phyloP scores from a whole-genome alignment of 1,284 basidiomycete genomes.

The Microbotryum intermedium region DNA sequence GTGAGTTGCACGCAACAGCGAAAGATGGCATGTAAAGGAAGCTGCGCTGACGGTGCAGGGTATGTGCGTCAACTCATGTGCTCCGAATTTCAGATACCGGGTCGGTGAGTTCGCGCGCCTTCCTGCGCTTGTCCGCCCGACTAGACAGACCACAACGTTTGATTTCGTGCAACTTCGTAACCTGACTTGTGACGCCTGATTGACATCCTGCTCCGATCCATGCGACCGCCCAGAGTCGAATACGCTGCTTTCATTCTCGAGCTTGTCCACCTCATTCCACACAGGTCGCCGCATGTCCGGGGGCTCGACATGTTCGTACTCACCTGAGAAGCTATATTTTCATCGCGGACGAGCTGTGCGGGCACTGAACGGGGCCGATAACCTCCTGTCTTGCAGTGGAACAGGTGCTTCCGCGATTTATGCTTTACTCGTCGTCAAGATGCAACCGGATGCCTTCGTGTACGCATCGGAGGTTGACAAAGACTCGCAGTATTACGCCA shows the following conservation, averaged over 20 bases:
- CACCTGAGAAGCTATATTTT: background rate
- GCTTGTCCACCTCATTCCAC: background rate
- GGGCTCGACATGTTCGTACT: slow-evolving; percentile 46
- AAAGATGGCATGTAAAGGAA: too few species aligned
- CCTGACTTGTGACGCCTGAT: background rate
- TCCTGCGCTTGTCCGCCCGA: background rate
- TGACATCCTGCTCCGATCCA: too few species aligned
- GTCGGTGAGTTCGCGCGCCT: slow-evolving; percentile 14
- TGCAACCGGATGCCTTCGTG: slow-evolving; percentile 40
- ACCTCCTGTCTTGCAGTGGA: slow-evolving; percentile 50
- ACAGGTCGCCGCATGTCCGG: slow-evolving; percentile 16
- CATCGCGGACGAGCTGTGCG: slow-evolving; percentile 6
- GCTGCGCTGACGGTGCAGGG: background rate
- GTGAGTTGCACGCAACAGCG: slow-evolving; percentile 44
- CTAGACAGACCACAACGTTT: background rate
- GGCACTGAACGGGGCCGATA: slow-evolving; percentile 45
- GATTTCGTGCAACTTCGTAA: too few species aligned
- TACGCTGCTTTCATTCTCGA: slow-evolving; percentile 42
- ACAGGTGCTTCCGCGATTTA: slow-evolving; percentile 88
- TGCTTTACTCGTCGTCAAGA: slow-evolving; percentile 60
- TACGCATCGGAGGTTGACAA: slow-evolving; percentile 53
- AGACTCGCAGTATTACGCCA: slow-evolving; percentile 51
- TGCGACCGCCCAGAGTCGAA: slow-evolving; percentile 52
- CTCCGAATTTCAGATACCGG: slow-evolving; percentile 19
- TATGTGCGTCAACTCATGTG: background rate